These are phyloP conservation scores for Globisporangium camurandrum DNA, from an alignment of 352 stramenopile species.

Conservation along the genomic window DNA sequence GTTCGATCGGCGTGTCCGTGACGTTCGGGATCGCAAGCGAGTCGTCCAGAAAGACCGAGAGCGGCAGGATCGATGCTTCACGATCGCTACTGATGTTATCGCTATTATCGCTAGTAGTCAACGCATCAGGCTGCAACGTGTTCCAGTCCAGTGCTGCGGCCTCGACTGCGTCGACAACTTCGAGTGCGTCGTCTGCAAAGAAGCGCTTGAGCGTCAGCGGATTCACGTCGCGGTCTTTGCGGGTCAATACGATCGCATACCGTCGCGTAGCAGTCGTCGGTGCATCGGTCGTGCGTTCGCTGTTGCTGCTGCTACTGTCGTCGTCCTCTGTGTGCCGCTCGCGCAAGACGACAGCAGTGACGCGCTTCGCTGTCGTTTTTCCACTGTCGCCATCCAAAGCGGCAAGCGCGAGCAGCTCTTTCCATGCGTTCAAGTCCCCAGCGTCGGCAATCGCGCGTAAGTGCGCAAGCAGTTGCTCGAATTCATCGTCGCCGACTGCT, in stretches of 20 bases:
- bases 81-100: neutral
- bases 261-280: slow-evolving; percentile 5
- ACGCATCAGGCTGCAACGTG: neutral
- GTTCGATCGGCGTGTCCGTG: too few species aligned
- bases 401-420: slow-evolving; percentile 16
- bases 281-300: slow-evolving; percentile 1
- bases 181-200: slow-evolving; percentile 49
- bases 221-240: slow-evolving; percentile 58
- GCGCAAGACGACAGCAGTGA: too few species aligned
- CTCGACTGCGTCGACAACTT: slow-evolving; percentile 19
- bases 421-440: slow-evolving; percentile 21
- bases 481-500: slow-evolving; percentile 3
- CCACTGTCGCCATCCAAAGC: too few species aligned
- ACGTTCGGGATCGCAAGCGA: slow-evolving; percentile 36
- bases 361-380: too few species aligned
- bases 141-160: slow-evolving; percentile 11
- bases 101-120: neutral
- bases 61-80: neutral
- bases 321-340: too few species aligned
- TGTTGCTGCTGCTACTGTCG: slow-evolving; percentile 14
- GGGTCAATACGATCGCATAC: slow-evolving; percentile 49
- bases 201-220: slow-evolving; percentile 63
- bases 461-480: neutral
- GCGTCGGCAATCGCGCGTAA: slow-evolving; percentile 17
- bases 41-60: slow-evolving; percentile 65